phyloP scores from a whole-genome alignment of 169 alveolate genomes.

The Cryptosporidium meleagridis region DNA sequence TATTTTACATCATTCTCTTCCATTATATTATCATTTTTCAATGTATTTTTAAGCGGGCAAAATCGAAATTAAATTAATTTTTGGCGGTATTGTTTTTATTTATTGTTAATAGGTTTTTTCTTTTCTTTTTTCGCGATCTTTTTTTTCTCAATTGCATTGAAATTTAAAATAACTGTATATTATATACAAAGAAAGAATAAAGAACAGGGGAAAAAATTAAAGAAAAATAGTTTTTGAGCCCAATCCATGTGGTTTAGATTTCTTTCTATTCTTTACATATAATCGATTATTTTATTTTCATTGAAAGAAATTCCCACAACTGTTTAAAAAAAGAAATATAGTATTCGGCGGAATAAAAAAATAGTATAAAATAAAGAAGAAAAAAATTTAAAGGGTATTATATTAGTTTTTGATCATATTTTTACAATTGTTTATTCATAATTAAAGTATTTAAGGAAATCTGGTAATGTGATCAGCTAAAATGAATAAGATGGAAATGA shows the following conservation, averaged over 20 bases:
- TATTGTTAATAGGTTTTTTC: background rate
- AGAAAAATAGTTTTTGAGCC: no score
- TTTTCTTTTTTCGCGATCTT: background rate
- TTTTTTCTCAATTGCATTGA: background rate
- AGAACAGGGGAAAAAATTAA: background rate
- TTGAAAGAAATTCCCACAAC: background rate
- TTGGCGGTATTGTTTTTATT: background rate
- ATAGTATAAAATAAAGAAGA: background rate
- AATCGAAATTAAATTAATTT: background rate
- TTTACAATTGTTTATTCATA: background rate
- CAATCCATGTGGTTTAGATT: background rate
- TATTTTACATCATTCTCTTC: background rate
- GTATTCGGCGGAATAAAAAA: background rate
- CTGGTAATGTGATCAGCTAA: background rate
- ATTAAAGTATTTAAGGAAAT: background rate
- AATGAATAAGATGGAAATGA: constrained; percentile 56
- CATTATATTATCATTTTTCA: background rate
- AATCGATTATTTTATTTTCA: background rate
- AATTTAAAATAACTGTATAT: background rate
- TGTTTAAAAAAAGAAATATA: no score
- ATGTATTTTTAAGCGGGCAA: background rate
- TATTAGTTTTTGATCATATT: background rate
- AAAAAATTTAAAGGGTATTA: background rate
- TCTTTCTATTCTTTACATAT: background rate
- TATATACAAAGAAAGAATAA: background rate